Base-by-base conservation (phyloP, 2,329 filamentous ascomycete species). In the Arthroderma sp. region DNA sequence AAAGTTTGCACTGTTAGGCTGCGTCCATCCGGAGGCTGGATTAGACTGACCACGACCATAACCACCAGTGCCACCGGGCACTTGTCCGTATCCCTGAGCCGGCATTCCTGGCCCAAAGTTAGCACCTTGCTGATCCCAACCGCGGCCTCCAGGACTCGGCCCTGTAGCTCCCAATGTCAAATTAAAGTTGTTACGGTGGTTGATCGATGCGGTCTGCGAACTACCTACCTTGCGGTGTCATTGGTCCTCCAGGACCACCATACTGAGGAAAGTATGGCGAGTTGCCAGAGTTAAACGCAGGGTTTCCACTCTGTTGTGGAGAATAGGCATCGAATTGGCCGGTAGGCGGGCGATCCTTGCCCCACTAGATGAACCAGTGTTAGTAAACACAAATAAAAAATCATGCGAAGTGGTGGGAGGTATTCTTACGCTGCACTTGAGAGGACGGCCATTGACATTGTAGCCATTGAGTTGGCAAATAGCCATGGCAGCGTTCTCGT, bases 401-500 rank as follows among this genome's bases (percentile, higher is more conserved):
- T 9, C 7, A 41, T 10, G 29, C 46, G 49, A 53, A 36, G n/a
- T 44, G 10, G 38, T 37, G 6, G 33, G 40, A 40, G 36, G 15
- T 34, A 29, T n/a, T 82, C 89, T 71, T 83, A 96, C 89, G 66
- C 89, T 96, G 76, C 91, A 98, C 75, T 98, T 98, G 56, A 98
- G 69, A 43, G 91, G 91, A 53, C 91, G 82, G 43, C 91, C 91
- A 58, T 98, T 95, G 57, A 98, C 89, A 55, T 95, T 93, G 71
- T 96, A 98, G 30, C 89, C 89, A 57, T 89, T 96, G 59, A 98
- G 75, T 63, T 96, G 88, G 68, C 91, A 98, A 59, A 98, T 98
- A 31, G 88, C 87, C 83, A 94, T 94, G 44, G 91, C 88, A 3
- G 91, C 91, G 59, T 95, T 95, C 69, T 98, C 91, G 60, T 98